Percentiles rank a stretch among this genome's conserved stretches.
These are phyloP conservation scores for Prunus mongolica DNA, from an alignment of 306 rosid genomes.

Conservation along the genomic window DNA sequence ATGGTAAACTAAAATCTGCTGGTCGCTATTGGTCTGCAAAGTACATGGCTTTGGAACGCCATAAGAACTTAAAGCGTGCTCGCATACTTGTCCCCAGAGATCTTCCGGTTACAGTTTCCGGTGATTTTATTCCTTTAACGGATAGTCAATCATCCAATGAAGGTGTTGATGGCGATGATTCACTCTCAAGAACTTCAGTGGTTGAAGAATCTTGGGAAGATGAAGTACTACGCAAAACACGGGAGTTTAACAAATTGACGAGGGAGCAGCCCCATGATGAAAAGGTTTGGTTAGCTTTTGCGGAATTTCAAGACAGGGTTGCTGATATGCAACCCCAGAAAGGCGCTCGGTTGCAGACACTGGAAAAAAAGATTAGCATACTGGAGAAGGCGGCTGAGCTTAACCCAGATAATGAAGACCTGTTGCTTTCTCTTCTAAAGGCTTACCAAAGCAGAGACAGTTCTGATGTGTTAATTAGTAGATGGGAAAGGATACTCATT, in stretches of 20 bases:
- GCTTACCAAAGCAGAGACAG: constrained; percentile 74
- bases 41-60: constrained; percentile 74
- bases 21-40: constrained; percentile 96
- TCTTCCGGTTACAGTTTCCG: constrained; percentile 24
- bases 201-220: constrained; percentile 98
- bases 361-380: constrained; percentile 93
- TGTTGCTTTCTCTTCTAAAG: constrained; percentile 76
- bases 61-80: constrained; percentile 71
- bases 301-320: constrained; percentile 86
- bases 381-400: constrained; percentile 89
- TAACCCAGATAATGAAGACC: constrained; percentile 76
- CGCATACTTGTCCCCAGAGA: constrained; percentile 51
- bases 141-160: constrained; percentile 43
- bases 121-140: constrained; percentile 68
- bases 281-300: constrained; percentile 73
- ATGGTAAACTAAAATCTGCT: constrained; percentile 58
- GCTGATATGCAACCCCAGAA: constrained; percentile 84
- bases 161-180: constrained; percentile 4
- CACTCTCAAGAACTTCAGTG: background rate
- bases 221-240: constrained; percentile 69
- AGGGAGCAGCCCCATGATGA: constrained; percentile 88
- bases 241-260: constrained; percentile 77
- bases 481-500: constrained; percentile 88
- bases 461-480: constrained; percentile 65
- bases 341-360: constrained; percentile 93